Evolutionary conservation across 306 rosid genomes (phyloP).

Genomic region (Mucuna pruriens): DNA sequence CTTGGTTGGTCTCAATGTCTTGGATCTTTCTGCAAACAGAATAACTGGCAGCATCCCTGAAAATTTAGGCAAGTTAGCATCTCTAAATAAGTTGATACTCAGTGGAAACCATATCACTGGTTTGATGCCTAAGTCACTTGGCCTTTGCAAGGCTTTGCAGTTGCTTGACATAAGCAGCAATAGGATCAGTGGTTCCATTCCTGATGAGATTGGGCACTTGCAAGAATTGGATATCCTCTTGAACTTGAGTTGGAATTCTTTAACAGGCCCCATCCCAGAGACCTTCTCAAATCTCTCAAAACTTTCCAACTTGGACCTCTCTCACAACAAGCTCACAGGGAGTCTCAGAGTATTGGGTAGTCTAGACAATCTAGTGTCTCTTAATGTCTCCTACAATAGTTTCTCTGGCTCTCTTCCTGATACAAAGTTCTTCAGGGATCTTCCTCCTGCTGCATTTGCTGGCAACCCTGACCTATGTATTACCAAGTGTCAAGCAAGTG

Average conservation of each 20-base stretch:
- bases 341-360: neutral
- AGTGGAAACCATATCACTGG: slow-evolving; percentile 62
- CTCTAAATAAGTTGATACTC: slow-evolving; percentile 61
- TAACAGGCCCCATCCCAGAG: slow-evolving; percentile 20
- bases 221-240: slow-evolving; percentile 73
- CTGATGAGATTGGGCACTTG: slow-evolving; percentile 66
- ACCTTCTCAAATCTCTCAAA: neutral
- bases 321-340: slow-evolving; percentile 4
- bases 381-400: slow-evolving; percentile 75
- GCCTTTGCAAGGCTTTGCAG: slow-evolving; percentile 68
- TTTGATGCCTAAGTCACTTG: slow-evolving; percentile 62
- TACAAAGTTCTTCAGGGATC: slow-evolving; percentile 67
- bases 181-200: slow-evolving; percentile 62
- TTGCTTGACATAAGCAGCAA: slow-evolving; percentile 54
- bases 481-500: slow-evolving; percentile 45
- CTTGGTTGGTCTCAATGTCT: slow-evolving; percentile 58
- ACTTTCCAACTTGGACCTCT: slow-evolving; percentile 12
- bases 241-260: slow-evolving; percentile 75
- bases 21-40: slow-evolving; percentile 72
- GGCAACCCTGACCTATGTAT: slow-evolving; percentile 73
- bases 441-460: slow-evolving; percentile 57
- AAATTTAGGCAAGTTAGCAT: slow-evolving; percentile 60
- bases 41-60: slow-evolving; percentile 62
- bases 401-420: slow-evolving; percentile 71
- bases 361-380: slow-evolving; percentile 52